Evolutionary conservation across 2,329 filamentous ascomycete species (phyloP).

Genomic region (Penicillium sp.): DNA sequence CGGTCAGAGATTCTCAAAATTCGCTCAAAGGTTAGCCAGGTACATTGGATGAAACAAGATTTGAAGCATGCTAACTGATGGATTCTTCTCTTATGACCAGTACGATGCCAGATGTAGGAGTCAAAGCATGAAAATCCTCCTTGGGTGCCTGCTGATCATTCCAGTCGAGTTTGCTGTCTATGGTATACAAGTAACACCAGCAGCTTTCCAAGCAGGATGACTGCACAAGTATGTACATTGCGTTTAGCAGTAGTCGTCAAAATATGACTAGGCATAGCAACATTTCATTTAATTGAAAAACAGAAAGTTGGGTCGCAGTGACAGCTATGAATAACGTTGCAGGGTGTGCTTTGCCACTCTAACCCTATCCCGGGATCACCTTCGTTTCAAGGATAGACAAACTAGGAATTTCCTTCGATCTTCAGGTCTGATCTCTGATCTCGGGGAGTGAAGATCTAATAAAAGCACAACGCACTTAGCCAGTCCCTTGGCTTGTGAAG

Average conservation of each 20-base stretch:
- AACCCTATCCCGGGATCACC: not conserved
- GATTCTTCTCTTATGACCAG: not conserved
- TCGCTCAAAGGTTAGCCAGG: no score
- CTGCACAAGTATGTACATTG: no score
- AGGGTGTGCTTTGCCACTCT: not conserved
- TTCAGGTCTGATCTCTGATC: not conserved
- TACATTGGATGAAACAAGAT: not conserved
- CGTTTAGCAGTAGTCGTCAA: no score
- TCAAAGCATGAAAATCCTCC: not conserved
- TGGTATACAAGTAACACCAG: not conserved
- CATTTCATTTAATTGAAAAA: no score
- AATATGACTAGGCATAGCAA: not conserved
- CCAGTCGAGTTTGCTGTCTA: not conserved
- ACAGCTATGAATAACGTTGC: not conserved
- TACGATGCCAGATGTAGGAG: not conserved
- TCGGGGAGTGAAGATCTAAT: not conserved
- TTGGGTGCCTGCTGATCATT: slow-evolving; percentile 5
- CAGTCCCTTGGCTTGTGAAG: not conserved
- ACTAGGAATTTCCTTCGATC: not conserved
- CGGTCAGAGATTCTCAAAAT: no score
- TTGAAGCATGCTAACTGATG: not conserved
- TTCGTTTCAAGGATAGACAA: not conserved
- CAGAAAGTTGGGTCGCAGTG: no score
- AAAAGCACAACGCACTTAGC: not conserved
- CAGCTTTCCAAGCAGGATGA: not conserved